Percentiles rank a stretch among this genome's conserved stretches.
These are phyloP conservation scores for Candolleomyces aberdarensis DNA, from an alignment of 768 basidiomycete species.

Conservation along the genomic window DNA sequence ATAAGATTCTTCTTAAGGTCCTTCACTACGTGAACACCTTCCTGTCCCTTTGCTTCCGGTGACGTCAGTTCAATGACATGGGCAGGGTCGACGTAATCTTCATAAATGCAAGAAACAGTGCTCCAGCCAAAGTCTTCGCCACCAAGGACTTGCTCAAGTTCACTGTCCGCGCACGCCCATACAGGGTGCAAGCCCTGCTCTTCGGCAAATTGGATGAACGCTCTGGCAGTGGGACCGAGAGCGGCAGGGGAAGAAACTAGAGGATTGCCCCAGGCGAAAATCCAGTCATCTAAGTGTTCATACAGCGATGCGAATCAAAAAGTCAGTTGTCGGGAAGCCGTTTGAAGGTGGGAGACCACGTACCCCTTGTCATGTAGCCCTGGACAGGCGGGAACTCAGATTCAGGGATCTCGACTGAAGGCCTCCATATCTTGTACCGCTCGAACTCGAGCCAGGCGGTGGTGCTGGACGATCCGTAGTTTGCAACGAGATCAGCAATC, in stretches of 20 bases:
- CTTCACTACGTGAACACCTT: conserved; percentile 43
- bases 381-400: conserved; percentile 49
- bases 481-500: conserved; percentile 54
- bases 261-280: conserved; percentile 66
- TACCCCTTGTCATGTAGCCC: conserved; percentile 50
- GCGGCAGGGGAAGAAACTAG: conserved; percentile 43
- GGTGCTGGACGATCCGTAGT: conserved; percentile 64
- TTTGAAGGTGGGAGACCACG: not conserved
- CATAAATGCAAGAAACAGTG: conserved; percentile 59
- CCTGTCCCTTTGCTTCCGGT: conserved; percentile 31
- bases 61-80: conserved; percentile 39
- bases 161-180: conserved; percentile 57
- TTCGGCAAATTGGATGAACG: conserved; percentile 44
- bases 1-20: conserved; percentile 61
- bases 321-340: not conserved
- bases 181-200: conserved; percentile 47
- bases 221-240: conserved; percentile 31
- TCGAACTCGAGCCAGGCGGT: conserved; percentile 71
- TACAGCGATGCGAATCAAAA: not conserved
- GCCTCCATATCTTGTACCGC: conserved; percentile 48
- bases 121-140: conserved; percentile 49
- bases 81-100: conserved; percentile 53
- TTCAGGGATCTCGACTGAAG: conserved; percentile 28
- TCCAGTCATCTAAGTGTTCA: conserved; percentile 36
- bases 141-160: conserved; percentile 49